Percentiles rank a stretch among this genome's conserved stretches.
Evolutionary conservation across 345 rosid species (phyloP).

Genomic region (Heritiera littoralis): DNA sequence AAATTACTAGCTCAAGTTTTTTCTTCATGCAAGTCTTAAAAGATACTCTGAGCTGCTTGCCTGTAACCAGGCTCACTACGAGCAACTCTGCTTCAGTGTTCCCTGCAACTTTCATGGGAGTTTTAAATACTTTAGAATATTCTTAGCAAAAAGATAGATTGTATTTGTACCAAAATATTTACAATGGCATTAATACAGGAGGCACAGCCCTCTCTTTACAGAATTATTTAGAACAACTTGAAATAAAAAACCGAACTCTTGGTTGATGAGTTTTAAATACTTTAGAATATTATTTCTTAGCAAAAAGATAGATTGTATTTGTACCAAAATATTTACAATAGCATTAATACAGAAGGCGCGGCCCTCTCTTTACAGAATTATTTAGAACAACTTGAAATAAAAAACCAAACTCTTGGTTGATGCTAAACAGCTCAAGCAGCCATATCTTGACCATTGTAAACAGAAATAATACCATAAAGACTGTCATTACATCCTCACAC

Average conservation of each 20-base stretch:
- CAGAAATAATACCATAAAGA: neutral
- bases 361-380: no score
- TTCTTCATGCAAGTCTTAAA: neutral
- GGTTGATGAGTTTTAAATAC: slow-evolving; percentile 2
- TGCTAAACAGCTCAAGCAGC: neutral
- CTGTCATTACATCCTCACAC: neutral
- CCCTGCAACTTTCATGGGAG: neutral
- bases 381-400: neutral
- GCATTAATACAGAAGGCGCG: neutral
- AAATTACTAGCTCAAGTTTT: neutral
- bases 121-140: neutral
- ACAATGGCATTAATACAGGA: neutral
- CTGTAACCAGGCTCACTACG: neutral
- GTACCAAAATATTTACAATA: neutral
- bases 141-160: neutral
- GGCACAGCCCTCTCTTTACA: no score
- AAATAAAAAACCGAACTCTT: neutral
- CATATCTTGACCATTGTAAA: neutral
- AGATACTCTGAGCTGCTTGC: neutral
- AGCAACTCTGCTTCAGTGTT: no score
- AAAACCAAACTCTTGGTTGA: neutral
- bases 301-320: neutral
- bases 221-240: neutral
- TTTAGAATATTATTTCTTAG: neutral
- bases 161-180: neutral